A percentile compares a stretch with the other conserved stretches of the same genome.
Evolutionary conservation across 805 yeast genomes (phyloP).

Genomic region (Starmera quercuum): DNA sequence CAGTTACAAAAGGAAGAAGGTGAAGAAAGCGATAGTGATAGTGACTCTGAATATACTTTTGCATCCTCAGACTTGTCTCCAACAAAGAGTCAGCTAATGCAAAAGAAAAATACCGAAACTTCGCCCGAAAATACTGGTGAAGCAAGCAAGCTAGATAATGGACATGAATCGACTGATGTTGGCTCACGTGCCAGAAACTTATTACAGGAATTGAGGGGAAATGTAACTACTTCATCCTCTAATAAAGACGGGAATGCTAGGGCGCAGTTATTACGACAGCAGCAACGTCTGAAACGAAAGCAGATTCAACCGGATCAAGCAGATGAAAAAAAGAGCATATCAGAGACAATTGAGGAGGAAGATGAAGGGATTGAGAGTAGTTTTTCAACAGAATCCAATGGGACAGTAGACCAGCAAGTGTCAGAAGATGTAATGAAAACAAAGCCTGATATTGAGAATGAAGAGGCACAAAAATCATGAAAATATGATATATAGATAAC

Average conservation of each 20-base stretch:
- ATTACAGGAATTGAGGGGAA: conserved; percentile 50
- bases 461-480: no score
- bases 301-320: conserved; percentile 3
- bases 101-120: no score
- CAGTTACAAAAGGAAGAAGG: conserved; percentile 24
- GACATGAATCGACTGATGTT: conserved; percentile 26
- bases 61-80: conserved; percentile 11
- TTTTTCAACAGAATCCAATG: no score
- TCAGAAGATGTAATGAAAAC: no score
- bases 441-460: no score
- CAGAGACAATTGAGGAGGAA: background rate
- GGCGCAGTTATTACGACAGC: conserved; percentile 36
- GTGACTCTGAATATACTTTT: background rate
- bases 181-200: conserved; percentile 57
- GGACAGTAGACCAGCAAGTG: no score
- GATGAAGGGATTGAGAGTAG: no score
- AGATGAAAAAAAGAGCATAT: background rate
- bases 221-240: conserved; percentile 12
- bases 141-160: conserved; percentile 1
- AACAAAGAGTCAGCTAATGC: no score
- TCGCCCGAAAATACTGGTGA: conserved; percentile 3
- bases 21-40: conserved; percentile 10
- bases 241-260: conserved; percentile 26
- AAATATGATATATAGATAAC: no score
- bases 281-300: conserved; percentile 24